Evolutionary conservation across 106 monocot species (phyloP), one percentile per base, ranked within the genome.

Genomic region (Xerophyta viscosa): DNA sequence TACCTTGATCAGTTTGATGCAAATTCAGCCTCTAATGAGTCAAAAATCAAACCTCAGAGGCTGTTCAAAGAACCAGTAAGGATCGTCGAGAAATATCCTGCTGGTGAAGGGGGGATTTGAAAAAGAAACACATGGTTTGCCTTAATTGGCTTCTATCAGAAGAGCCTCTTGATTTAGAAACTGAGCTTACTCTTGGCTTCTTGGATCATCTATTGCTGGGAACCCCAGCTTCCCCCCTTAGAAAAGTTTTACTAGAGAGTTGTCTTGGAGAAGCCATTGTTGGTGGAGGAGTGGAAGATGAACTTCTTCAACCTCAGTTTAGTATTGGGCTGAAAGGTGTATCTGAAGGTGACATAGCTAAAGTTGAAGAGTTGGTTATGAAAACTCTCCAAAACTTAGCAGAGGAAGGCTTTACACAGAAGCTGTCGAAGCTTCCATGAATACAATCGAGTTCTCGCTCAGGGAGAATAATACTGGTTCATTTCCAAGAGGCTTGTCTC

Each of bases 391-490:
- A 79, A 60, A 74, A 57, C 29, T 66, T 98, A 58, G 84, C 77
- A 23, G 68, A 86, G 48, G 82, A 98, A 64, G 96, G 96, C 19
- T 98, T 98, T 70, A 53, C 76, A 43, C 66, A 60, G 89, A 86
- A 66, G 96, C 96, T 56, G 79, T 98, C 17, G 96, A 98, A 71
- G 89, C 96, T 56, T 86, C 89, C 13, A 86, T 98, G 96, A 98
- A 98, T 50, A 98, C 96, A 1, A 89, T 98, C 24, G 96, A 98
- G 58, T 98, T 98, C 47, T 76, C 86, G 17, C 81, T 98, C 14
- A 77, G 96, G 52, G 96, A 98, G 76, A 98, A 98, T 75, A 98
- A 98, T 56, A 98, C 96, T 11, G 96, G 96, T 26, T 85, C 85
- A 31, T 98, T 98, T 41, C 96, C 96, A 41, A 62, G 96, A 61